These are phyloP conservation scores for Curvularia sp. DNA, from an alignment of 2,329 filamentous ascomycete species.

Conservation along the genomic window DNA sequence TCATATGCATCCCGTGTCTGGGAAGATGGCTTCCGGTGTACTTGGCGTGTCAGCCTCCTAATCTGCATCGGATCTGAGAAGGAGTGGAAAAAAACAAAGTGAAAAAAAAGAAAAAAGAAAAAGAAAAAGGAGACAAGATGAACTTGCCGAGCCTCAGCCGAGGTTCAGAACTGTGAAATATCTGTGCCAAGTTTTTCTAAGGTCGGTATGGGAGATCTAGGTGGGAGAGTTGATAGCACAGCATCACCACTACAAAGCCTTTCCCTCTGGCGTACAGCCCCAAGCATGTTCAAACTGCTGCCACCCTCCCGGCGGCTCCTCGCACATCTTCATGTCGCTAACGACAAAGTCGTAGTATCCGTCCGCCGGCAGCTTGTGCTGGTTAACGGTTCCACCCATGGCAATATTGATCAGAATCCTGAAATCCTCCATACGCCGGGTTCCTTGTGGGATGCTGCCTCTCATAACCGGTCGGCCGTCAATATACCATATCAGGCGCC, in stretches of 20 bases:
- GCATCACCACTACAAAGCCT: slow-evolving; percentile 31
- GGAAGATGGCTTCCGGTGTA: not conserved
- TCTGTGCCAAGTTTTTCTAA: not conserved
- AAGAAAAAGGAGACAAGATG: not conserved
- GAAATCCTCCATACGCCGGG: slow-evolving; percentile 63
- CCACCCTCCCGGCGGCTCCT: slow-evolving; percentile 65
- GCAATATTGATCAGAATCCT: slow-evolving; percentile 67
- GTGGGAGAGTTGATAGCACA: too few species aligned
- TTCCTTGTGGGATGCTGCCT: slow-evolving; percentile 60
- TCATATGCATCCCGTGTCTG: not conserved
- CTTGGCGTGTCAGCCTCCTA: not conserved
- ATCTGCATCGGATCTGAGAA: not conserved
- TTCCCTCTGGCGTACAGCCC: slow-evolving; percentile 47
- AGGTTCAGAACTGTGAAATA: not conserved
- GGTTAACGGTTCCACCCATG: slow-evolving; percentile 67
- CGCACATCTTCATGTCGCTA: slow-evolving; percentile 60
- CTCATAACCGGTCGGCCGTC: slow-evolving; percentile 66
- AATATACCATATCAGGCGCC: slow-evolving; percentile 66
- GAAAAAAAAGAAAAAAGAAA: not conserved
- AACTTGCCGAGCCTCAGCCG: not conserved
- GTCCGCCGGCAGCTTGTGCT: slow-evolving; percentile 59
- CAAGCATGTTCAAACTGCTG: slow-evolving; percentile 62
- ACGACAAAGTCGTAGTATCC: slow-evolving; percentile 66
- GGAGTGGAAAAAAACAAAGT: not conserved
- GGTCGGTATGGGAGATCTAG: not conserved